These are phyloP conservation scores for Mediolabrus comicus DNA, from an alignment of 108 stramenopile genomes.

Conservation along the genomic window DNA sequence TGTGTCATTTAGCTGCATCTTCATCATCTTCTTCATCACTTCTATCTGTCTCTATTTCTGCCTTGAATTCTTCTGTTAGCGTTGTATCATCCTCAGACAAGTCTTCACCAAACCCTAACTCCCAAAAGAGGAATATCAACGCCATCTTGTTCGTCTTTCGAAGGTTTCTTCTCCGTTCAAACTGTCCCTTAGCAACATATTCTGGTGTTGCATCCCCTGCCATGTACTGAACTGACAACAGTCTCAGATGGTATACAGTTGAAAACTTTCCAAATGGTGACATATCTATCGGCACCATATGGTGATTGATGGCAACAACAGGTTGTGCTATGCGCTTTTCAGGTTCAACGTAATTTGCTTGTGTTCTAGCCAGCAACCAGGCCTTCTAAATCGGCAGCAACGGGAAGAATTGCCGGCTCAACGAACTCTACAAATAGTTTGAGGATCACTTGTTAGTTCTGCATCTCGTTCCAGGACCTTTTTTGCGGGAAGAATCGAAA, in stretches of 20 bases:
- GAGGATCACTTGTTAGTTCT: slow-evolving; percentile 73
- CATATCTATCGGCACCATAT: slow-evolving; percentile 76
- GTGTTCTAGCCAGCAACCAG: slow-evolving; percentile 58
- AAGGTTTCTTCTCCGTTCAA: not conserved
- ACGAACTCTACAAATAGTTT: slow-evolving; percentile 84
- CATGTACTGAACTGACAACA: slow-evolving; percentile 86
- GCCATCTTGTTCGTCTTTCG: slow-evolving; percentile 2
- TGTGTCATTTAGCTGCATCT: slow-evolving; percentile 81
- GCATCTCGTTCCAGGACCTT: too few species aligned
- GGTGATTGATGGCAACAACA: slow-evolving; percentile 83
- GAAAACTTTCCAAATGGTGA: slow-evolving; percentile 60
- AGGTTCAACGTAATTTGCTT: slow-evolving; percentile 31
- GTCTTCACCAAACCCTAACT: slow-evolving; percentile 17
- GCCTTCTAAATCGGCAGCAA: slow-evolving; percentile 87
- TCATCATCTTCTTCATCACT: slow-evolving; percentile 55
- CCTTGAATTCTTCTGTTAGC: slow-evolving; percentile 9
- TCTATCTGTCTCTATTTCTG: slow-evolving; percentile 12
- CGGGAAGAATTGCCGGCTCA: slow-evolving; percentile 80
- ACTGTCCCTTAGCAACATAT: slow-evolving; percentile 36
- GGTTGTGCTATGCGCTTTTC: slow-evolving; percentile 58
- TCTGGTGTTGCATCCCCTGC: slow-evolving; percentile 62
- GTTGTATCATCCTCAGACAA: slow-evolving; percentile 1
- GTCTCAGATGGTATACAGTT: slow-evolving; percentile 80
- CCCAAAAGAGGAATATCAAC: slow-evolving; percentile 1
- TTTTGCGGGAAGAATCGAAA: too few species aligned